A percentile compares a stretch with the other conserved stretches of the same genome.
These are phyloP conservation scores for Tylopilus rubrobrunneus DNA, from an alignment of 768 basidiomycete genomes.

Conservation along the genomic window DNA sequence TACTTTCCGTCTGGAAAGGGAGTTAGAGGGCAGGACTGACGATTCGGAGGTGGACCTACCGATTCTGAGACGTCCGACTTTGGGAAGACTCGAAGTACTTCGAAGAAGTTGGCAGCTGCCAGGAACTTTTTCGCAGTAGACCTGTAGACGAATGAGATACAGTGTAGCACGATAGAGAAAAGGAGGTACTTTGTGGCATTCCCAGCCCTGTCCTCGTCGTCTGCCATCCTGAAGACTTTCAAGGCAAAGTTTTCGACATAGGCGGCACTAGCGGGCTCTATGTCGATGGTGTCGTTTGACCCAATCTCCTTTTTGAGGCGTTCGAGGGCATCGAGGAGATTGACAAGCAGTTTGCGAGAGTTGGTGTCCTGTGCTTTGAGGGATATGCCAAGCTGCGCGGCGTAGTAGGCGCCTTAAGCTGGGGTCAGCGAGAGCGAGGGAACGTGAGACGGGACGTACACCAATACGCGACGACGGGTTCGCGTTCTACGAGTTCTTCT, in stretches of 20 bases:
- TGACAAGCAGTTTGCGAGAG: constrained; percentile 66
- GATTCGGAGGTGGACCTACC: constrained; percentile 35
- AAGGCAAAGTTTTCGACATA: constrained; percentile 96
- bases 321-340: constrained; percentile 76
- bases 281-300: constrained; percentile 73
- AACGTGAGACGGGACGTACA: constrained; percentile 50
- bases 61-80: constrained; percentile 53
- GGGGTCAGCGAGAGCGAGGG: constrained; percentile 1
- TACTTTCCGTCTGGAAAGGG: constrained; percentile 64
- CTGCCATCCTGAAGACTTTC: constrained; percentile 82
- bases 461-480: constrained; percentile 93
- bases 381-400: constrained; percentile 81
- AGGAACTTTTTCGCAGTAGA: constrained; percentile 92
- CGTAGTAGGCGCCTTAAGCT: constrained; percentile 77
- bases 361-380: constrained; percentile 62
- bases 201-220: constrained; percentile 85
- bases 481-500: constrained; percentile 75
- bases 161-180: not conserved
- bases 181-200: constrained; percentile 63
- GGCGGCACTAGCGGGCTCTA: constrained; percentile 77
- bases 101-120: constrained; percentile 92
- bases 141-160: constrained; percentile 37
- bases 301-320: constrained; percentile 73
- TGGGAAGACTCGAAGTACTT: constrained; percentile 77
- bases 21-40: constrained; percentile 2